Percentiles rank a stretch among this genome's conserved stretches.
Conservation (phyloP, 2,329 filamentous ascomycete genomes). For the Calonectria hawksworthii region DNA sequence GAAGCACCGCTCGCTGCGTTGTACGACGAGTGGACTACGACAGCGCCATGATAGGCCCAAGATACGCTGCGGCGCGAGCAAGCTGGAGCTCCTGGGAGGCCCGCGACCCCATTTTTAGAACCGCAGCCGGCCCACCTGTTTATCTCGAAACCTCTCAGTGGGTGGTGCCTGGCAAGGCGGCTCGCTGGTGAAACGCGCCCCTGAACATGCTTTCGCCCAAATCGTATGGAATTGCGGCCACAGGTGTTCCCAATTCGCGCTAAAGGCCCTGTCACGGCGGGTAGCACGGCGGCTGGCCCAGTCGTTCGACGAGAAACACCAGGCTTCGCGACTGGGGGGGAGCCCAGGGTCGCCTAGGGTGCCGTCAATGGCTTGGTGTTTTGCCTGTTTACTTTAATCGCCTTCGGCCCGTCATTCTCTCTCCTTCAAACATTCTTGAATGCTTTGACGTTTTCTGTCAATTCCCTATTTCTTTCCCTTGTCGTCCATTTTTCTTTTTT, state of each 20-base stretch:
- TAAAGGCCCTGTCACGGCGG: conserved; percentile 21
- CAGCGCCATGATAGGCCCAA: conserved; percentile 1
- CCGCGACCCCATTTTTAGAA: conserved; percentile 19
- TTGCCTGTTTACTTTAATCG: conserved; percentile 16
- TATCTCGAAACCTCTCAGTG: neutral
- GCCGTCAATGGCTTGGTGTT: neutral
- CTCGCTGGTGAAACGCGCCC: conserved; percentile 42
- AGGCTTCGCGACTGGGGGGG: neutral
- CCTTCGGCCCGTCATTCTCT: conserved; percentile 13
- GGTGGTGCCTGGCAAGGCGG: conserved; percentile 19
- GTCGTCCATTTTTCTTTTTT: conserved; percentile 18
- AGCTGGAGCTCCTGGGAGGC: neutral
- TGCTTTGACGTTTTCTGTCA: conserved; percentile 7
- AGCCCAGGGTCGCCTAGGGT: too few species aligned
- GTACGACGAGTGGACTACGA: neutral
- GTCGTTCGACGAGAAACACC: conserved; percentile 3
- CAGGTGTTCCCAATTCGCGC: neutral
- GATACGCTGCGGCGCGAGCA: neutral
- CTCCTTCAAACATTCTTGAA: conserved; percentile 10
- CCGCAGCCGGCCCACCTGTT: neutral
- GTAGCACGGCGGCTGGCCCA: conserved; percentile 18
- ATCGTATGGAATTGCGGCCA: conserved; percentile 17
- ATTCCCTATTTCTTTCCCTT: conserved; percentile 10
- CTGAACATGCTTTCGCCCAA: conserved; percentile 28
- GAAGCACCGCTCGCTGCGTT: neutral